Conservation (phyloP, 129 eudicot species). For the Flaveria ramosissima region DNA sequence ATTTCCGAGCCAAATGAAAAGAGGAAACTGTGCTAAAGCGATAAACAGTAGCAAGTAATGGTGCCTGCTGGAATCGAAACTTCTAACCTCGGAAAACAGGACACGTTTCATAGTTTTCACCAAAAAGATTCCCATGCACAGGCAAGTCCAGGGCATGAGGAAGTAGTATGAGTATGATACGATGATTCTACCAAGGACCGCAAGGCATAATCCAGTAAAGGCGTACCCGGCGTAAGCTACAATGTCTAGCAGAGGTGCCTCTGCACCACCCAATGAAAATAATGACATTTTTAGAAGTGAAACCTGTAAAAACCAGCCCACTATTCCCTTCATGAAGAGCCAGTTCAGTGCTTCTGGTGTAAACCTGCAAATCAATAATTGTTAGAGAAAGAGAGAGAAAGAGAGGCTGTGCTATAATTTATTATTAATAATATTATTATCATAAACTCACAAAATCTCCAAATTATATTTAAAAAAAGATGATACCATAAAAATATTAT, state of each 20-base stretch:
- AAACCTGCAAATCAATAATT: constrained; percentile 41
- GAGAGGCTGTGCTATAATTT: neutral
- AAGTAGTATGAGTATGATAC: constrained; percentile 54
- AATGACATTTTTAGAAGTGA: constrained; percentile 55
- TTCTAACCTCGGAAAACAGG: constrained; percentile 52
- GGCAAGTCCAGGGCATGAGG: constrained; percentile 55
- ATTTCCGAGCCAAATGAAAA: constrained; percentile 54
- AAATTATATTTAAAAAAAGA: neutral
- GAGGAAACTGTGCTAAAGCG: constrained; percentile 61
- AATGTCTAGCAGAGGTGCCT: constrained; percentile 66
- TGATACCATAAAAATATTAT: neutral
- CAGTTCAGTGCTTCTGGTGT: constrained; percentile 67
- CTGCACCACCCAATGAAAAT: constrained; percentile 62
- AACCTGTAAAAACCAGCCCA: constrained; percentile 65
- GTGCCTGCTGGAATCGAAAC: constrained; percentile 55
- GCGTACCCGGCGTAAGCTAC: constrained; percentile 73
- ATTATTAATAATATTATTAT: neutral
- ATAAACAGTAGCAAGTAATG: constrained; percentile 52
- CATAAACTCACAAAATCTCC: neutral
- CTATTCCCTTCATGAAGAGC: constrained; percentile 61
- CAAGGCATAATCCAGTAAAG: constrained; percentile 56
- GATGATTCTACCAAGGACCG: constrained; percentile 47
- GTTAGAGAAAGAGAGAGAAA: neutral
- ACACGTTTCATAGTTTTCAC: constrained; percentile 58
- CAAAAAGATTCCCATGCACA: constrained; percentile 58